Base-by-base conservation (phyloP, 257 asterid species). In the Gentiana dahurica region DNA sequence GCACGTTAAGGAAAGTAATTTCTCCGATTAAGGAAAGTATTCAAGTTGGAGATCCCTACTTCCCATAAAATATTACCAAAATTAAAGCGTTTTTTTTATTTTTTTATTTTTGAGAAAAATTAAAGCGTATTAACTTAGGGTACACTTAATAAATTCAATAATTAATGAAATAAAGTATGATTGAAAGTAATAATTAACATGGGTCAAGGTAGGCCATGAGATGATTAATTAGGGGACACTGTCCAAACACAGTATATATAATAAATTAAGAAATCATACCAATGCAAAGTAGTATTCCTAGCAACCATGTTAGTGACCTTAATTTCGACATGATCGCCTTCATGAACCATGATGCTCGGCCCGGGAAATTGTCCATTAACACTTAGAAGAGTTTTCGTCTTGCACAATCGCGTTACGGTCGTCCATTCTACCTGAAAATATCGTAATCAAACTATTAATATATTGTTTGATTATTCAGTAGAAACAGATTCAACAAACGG, bases 311-410 rank as follows among this genome's bases (percentile, higher is more conserved):
- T 87, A 5, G 76, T 78, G 41, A 87, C 94, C 58, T 52, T 69
- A 5, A 87, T 52, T 58, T 80, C 80, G 24, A 82, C 86, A 57
- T 76, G 65, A 63, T 87, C 94, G 15, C 96, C 92, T 81, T 87
- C 94, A 50, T 80, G 70, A 44, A 84, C 85, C n/a, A 51, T 43
- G 54, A 87, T 80, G 32, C 78, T 78, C 12, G 96, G 94, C 44
- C 94, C 96, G 12, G 92, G 96, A 73, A 57, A 87, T 68, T 71
- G 54, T 12, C 93, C 93, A 8, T 84, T 84, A 32, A 84, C 79
- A 1, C 84, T 84, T 61, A 87, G 58, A 10, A 80, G 47, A 53
- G 49, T n/a, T 77, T 73, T 84, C 1, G 65, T 71, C 34, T 77
- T 70, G 72, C 94, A 87, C 65, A 84, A 68, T 36, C 94, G 77